Evolutionary conservation across 2,329 filamentous ascomycete species (phyloP), one percentile per base, ranked within the genome.

Genomic region (Penicillium sp.): DNA sequence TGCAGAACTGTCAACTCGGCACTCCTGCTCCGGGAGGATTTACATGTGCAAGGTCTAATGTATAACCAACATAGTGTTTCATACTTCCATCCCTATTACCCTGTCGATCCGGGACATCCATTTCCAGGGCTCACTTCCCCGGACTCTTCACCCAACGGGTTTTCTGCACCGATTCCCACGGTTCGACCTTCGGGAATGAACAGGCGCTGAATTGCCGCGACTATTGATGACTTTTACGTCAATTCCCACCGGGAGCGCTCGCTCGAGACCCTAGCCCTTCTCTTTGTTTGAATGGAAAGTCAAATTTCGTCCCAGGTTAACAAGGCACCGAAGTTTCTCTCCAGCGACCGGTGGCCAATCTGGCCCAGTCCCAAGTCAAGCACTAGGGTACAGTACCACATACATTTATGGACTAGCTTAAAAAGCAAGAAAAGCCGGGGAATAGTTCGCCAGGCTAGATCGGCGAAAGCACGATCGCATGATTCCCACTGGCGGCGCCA

Each of bases 1-100:
- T 50, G 47, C 39, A 50, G 32, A 50, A 40, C 40, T 50, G 40
- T 43, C 47, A 45, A 44, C 17, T 21, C 23, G 23, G 37, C 4
- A 20, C 2, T 46, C 23, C 15, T 24, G 36, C n/a, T n/a, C n/a
- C n/a, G 26, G 15, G 20, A 21, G 41, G 37, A 27, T 48, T 24
- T 10, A 32, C 30, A 32, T 48, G 41, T 56, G 46, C 26, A 40
- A 40, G 8, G 24, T 27, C 24, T 27, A 6, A 27, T 10, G 10
- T 27, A 27, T 6, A 6, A 27, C 24, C 24, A 6, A 12, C 27
- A 21, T 10, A 13, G 13, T 21, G 21, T 40, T 40, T 26, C 36
- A 40, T 15, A 26, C 34, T 9, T 12, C 20, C 32, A 23, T 37
- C 10, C 17, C 4, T 5, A 42, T 20, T 42, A 40, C 26, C 36